Evolutionary conservation across 768 basidiomycete genomes (phyloP), one percentile per base, ranked within the genome.

Genomic region (Termitomyces sp.): DNA sequence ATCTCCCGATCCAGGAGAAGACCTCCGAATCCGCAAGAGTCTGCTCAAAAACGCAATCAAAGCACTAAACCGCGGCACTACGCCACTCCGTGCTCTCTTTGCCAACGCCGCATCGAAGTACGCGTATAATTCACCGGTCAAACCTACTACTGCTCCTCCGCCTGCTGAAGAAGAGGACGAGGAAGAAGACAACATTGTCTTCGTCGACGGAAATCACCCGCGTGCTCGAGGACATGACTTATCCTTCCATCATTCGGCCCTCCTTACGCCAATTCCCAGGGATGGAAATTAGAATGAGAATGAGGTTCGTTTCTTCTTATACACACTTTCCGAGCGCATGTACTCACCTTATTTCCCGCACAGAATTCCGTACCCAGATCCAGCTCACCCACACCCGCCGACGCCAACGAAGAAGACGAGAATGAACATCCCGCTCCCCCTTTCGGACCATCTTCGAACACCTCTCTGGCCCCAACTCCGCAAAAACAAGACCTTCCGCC

Each of bases 171-270:
- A 60, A 5, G 67, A 70, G 6, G 74, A 71, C 2, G 73, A 73
- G 2, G 72, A 74, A 29, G 75, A 78, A 11, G 80, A 81, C 16
- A 75, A 78, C 5, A 79, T 85, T 35, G 73, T 87, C 1, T 75
- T 89, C 4, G 87, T 87, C 0, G 82, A 89, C 34, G 85, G 84
- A 21, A 75, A 86, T 54, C 73, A 82, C 87, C 4, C 79, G 81
- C 17, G 86, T 90, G 6, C 79, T 89, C 0, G 82, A 89, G 62
- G 87, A 88, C 56, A n/a, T n/a, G n/a, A n/a, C n/a, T n/a, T n/a
- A n/a, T n/a, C n/a, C n/a, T n/a, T n/a, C n/a, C n/a, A n/a, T n/a
- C n/a, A n/a, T n/a, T n/a, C n/a, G n/a, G n/a, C n/a, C n/a, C n/a
- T n/a, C n/a, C n/a, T n/a, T n/a, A n/a, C n/a, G n/a, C n/a, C n/a